phyloP scores from a whole-genome alignment of 2,329 filamentous ascomycete species.

The Beauveria pseudobassiana region DNA sequence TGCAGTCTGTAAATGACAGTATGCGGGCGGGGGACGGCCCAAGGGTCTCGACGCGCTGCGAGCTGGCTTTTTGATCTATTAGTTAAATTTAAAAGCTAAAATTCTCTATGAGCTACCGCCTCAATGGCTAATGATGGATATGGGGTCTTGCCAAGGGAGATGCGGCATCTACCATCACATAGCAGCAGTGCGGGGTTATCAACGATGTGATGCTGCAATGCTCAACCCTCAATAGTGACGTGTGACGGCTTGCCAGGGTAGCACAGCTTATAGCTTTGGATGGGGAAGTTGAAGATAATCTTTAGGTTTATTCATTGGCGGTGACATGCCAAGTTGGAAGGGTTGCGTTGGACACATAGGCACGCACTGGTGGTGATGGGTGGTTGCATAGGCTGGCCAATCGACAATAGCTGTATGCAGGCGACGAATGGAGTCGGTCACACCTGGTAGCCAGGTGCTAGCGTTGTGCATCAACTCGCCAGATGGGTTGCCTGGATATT shows the following conservation, averaged over 20 bases:
- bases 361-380: no score
- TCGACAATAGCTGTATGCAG: no score
- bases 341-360: no score
- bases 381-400: no score
- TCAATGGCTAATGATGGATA: background rate
- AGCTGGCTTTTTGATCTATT: background rate
- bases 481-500: no score
- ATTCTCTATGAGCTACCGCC: background rate
- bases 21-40: background rate
- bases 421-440: no score
- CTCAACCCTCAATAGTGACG: background rate
- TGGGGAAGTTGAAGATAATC: no score
- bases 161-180: background rate
- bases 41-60: background rate
- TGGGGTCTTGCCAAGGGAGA: background rate
- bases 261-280: background rate
- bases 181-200: background rate
- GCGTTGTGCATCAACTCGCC: no score
- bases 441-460: no score
- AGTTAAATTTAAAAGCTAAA: background rate
- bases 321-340: no score
- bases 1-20: background rate
- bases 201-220: slow-evolving; percentile 6
- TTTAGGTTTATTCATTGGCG: no score
- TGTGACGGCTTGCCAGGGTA: background rate